Percentiles rank a stretch among this genome's conserved stretches.
These are phyloP conservation scores for Paraconiothyrium brasiliense DNA, from an alignment of 2,329 filamentous ascomycete species.

Conservation along the genomic window DNA sequence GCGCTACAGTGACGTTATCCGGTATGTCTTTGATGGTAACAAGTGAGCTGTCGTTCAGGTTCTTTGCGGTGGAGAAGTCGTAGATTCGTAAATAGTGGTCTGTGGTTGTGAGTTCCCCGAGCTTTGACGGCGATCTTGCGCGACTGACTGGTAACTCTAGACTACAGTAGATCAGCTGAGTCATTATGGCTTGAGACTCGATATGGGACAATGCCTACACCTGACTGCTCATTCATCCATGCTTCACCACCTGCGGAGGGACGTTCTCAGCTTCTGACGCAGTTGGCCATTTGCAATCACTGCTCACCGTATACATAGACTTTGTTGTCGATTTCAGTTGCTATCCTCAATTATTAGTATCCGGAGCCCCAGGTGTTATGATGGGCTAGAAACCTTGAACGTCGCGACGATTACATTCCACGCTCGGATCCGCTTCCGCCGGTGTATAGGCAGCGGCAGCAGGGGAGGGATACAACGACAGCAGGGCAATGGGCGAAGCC, in stretches of 20 bases:
- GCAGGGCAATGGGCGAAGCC: too few relatives aligned
- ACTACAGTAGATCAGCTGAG: not conserved
- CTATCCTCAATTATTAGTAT: not conserved
- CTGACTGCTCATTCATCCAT: slow-evolving; percentile 20
- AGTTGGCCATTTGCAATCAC: too few relatives aligned
- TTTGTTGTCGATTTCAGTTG: slow-evolving; percentile 18
- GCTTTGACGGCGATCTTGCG: not conserved
- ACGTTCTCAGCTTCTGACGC: too few relatives aligned
- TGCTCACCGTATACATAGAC: slow-evolving; percentile 20
- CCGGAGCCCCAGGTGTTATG: too few relatives aligned
- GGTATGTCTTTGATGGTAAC: slow-evolving; percentile 19
- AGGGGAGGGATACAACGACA: too few relatives aligned
- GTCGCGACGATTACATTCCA: slow-evolving; percentile 1
- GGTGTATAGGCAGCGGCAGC: not conserved
- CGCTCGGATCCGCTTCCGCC: not conserved
- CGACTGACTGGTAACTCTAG: slow-evolving; percentile 16
- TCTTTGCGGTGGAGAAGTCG: slow-evolving; percentile 21
- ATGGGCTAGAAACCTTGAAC: slow-evolving; percentile 3
- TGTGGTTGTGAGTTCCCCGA: not conserved
- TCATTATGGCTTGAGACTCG: too few relatives aligned
- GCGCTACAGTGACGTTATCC: slow-evolving; percentile 16
- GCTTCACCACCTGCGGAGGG: slow-evolving; percentile 14
- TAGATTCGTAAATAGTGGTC: slow-evolving; percentile 26
- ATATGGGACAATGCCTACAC: not conserved
- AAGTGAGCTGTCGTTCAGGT: slow-evolving; percentile 20